These are phyloP conservation scores for Exserohilum rostratum DNA, from an alignment of 2,329 filamentous ascomycete genomes.

Conservation along the genomic window DNA sequence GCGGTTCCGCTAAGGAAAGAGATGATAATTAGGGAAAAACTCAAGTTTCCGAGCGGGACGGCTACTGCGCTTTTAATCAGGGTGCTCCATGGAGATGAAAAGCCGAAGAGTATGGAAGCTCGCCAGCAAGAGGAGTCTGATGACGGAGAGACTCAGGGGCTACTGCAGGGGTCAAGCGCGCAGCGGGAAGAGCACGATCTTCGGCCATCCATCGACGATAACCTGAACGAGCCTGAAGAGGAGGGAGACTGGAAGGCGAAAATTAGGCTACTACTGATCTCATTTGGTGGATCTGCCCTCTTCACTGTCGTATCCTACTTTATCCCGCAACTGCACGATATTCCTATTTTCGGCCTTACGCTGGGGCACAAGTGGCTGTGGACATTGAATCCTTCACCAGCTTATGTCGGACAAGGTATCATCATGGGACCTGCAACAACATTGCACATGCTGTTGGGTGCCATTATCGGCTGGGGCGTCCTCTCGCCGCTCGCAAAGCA, in stretches of 20 bases:
- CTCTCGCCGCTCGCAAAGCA: constrained; percentile 87
- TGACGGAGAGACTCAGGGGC: constrained; percentile 38
- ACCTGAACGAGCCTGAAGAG: constrained; percentile 33
- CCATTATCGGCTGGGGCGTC: constrained; percentile 86
- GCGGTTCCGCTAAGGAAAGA: constrained; percentile 88
- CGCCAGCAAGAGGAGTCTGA: constrained; percentile 6
- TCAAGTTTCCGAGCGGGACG: constrained; percentile 94
- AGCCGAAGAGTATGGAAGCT: constrained; percentile 20
- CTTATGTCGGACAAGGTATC: constrained; percentile 95
- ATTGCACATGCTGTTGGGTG: constrained; percentile 91
- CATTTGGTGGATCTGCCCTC: constrained; percentile 64
- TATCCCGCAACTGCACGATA: constrained; percentile 77
- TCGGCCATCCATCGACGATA: constrained; percentile 23
- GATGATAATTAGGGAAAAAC: constrained; percentile 88
- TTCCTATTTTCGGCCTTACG: constrained; percentile 82
- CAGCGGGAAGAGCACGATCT: constrained; percentile 30
- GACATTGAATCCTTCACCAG: constrained; percentile 95
- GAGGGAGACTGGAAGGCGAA: constrained; percentile 65
- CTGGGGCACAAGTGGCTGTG: constrained; percentile 86
- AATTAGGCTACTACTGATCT: constrained; percentile 64
- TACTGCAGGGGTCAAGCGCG: constrained; percentile 37
- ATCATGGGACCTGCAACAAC: constrained; percentile 98
- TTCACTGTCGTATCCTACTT: constrained; percentile 88
- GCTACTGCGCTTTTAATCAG: constrained; percentile 93
- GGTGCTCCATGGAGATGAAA: constrained; percentile 74